Base-by-base conservation (phyloP, 306 rosid genomes). In the Macrotyloma uniflorum region DNA sequence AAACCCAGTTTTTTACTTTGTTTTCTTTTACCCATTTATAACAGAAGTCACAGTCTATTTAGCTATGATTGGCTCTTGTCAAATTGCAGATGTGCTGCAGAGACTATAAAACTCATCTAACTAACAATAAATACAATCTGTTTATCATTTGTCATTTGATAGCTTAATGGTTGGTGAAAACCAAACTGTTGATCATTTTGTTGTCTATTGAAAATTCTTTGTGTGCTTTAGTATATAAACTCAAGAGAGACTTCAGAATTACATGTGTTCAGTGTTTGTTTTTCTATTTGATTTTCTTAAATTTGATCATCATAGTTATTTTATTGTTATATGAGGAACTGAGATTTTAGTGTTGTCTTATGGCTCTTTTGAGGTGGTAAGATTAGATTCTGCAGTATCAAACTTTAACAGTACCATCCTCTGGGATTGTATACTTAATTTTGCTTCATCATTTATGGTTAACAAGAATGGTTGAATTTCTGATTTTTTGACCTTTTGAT, bases 401-500 rank as follows among this genome's bases (percentile, higher is more conserved):
- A 61, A 61, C 28, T 49, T 45, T 28, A 26, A 15, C 4, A 10
- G 75, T 32, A 30, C 19, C 79, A 32, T 70, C 65, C 42, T 32
- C 51, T 42, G 32, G 40, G 49, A 67, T 72, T 36, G 24, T 20
- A 79, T 58, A 19, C 61, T 70, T 40, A 19, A 5, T 58, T 40
- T 74, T n/a, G 22, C 45, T 47, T 43, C 26, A 32, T 78, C 35
- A 40, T 70, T 64, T 63, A n/a, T 82, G 71, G 24, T 79, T 54
- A 55, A 64, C 35, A n/a, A 51, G 19, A 70, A 35, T 8, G 64
- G 75, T 67, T 64, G 40, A 51, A 38, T 55, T 42, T 72, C 49
- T 54, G 63, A 51, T n/a, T 23, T 54, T 67, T 40, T 78, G 30
- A 81, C 67, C 33, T 26, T 85, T 66, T 76, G 45, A 36, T 80